phyloP scores from a whole-genome alignment of 2,329 filamentous ascomycete genomes.

The Fusarium papillatum region DNA sequence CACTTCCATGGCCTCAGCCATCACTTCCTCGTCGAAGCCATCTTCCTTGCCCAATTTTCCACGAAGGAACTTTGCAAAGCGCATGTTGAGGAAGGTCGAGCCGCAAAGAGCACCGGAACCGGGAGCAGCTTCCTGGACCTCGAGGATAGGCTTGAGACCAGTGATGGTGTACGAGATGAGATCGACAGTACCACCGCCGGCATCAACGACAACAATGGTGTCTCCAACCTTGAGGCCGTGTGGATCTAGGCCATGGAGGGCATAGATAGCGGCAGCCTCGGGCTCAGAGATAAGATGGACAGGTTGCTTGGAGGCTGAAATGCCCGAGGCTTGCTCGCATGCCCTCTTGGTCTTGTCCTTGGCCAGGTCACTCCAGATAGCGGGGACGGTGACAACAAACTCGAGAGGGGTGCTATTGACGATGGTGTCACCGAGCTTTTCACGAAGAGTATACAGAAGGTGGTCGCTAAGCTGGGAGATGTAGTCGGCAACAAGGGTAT shows the following conservation, averaged over 20 bases:
- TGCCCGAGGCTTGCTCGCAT: slow-evolving; percentile 51
- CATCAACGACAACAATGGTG: slow-evolving; percentile 65
- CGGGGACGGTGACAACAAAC: slow-evolving; percentile 68
- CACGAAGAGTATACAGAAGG: slow-evolving; percentile 56
- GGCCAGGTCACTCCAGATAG: slow-evolving; percentile 67
- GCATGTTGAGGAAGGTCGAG: slow-evolving; percentile 59
- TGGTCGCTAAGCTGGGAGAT: slow-evolving; percentile 59
- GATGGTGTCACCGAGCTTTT: slow-evolving; percentile 57
- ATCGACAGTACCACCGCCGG: slow-evolving; percentile 65
- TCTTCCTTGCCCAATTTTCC: slow-evolving; percentile 55
- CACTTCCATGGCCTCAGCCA: slow-evolving; percentile 54
- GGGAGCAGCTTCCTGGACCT: slow-evolving; percentile 59
- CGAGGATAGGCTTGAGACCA: slow-evolving; percentile 56
- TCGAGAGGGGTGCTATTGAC: slow-evolving; percentile 58
- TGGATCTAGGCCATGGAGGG: slow-evolving; percentile 55
- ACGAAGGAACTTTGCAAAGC: slow-evolving; percentile 57
- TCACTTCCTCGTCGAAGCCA: slow-evolving; percentile 55
- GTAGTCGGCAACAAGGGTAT: slow-evolving; percentile 61
- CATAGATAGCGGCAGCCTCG: slow-evolving; percentile 63
- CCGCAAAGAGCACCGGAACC: slow-evolving; percentile 62
- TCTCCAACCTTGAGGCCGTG: slow-evolving; percentile 57
- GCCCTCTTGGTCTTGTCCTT: slow-evolving; percentile 63
- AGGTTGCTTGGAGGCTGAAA: slow-evolving; percentile 45
- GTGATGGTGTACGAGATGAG: slow-evolving; percentile 64
- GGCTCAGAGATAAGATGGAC: slow-evolving; percentile 62